A percentile compares a stretch with the other conserved stretches of the same genome.
Evolutionary conservation across 345 rosid genomes (phyloP).

Genomic region (Anacardium occidentale): DNA sequence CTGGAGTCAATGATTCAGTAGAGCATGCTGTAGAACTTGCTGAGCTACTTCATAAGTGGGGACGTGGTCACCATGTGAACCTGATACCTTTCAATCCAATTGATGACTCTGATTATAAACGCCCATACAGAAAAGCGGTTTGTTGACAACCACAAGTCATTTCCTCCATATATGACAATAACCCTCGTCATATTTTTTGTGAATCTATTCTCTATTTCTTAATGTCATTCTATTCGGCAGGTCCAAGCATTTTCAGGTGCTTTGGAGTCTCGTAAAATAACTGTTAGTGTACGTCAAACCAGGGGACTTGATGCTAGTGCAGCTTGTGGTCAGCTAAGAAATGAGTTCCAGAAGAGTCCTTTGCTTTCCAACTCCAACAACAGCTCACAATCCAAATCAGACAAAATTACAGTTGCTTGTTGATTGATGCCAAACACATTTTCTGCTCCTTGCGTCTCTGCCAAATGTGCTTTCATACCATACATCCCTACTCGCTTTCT

Average conservation of each 20-base stretch:
- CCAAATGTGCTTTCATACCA: background rate
- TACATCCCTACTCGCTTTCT: background rate
- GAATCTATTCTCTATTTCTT: background rate
- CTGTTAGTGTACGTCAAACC: conserved; percentile 76
- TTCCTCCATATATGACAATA: conserved; percentile 2
- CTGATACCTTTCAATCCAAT: conserved; percentile 92
- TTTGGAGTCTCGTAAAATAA: conserved; percentile 69
- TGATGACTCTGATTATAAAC: conserved; percentile 77
- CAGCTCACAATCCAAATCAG: conserved; percentile 34
- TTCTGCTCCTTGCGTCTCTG: conserved; percentile 2
- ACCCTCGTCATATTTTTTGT: background rate
- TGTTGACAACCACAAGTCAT: conserved; percentile 20
- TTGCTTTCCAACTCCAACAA: conserved; percentile 40
- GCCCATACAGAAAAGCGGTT: conserved; percentile 80
- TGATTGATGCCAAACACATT: conserved; percentile 28
- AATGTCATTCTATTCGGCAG: conserved; percentile 31
- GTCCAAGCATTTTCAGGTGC: conserved; percentile 68
- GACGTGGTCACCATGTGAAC: conserved; percentile 77
- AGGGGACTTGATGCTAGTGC: conserved; percentile 96
- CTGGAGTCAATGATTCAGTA: conserved; percentile 82
- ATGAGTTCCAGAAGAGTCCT: conserved; percentile 88
- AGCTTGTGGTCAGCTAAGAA: conserved; percentile 97
- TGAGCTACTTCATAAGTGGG: conserved; percentile 79
- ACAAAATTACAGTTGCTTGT: conserved; percentile 44
- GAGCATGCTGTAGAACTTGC: conserved; percentile 86